Evolutionary conservation across 805 yeast genomes (phyloP).

Genomic region (Saccharomycopsis sp.): DNA sequence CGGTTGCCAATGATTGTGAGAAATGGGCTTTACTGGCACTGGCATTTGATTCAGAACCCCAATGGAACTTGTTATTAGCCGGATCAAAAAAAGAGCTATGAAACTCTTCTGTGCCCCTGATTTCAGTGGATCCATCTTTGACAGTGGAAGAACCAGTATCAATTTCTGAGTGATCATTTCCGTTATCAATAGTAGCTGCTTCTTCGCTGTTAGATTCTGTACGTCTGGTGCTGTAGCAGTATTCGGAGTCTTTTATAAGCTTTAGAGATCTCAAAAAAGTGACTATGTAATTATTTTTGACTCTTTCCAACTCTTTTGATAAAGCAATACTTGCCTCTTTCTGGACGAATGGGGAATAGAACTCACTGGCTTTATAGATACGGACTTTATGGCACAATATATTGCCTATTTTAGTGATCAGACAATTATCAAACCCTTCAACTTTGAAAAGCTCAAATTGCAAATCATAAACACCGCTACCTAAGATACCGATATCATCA

Average conservation of each 20-base stretch:
- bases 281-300: not conserved
- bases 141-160: too few relatives aligned
- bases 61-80: too few relatives aligned
- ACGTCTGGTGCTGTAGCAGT: not conserved
- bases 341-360: not conserved
- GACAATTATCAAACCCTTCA: not conserved
- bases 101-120: too few relatives aligned
- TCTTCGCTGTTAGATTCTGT: not conserved
- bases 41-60: too few relatives aligned
- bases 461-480: slow-evolving; percentile 2
- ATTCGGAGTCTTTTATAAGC: not conserved
- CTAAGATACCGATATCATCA: slow-evolving; percentile 3
- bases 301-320: not conserved
- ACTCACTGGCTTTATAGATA: slow-evolving; percentile 7
- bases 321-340: not conserved
- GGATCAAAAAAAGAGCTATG: too few relatives aligned
- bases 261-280: not conserved
- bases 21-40: not conserved
- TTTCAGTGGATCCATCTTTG: too few relatives aligned
- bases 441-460: not conserved
- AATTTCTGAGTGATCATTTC: too few relatives aligned
- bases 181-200: not conserved
- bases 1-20: not conserved
- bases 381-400: not conserved
- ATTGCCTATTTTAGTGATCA: not conserved